Evolutionary conservation across 1,284 basidiomycete genomes (phyloP).

Genomic region (Ustilago trichophora): DNA sequence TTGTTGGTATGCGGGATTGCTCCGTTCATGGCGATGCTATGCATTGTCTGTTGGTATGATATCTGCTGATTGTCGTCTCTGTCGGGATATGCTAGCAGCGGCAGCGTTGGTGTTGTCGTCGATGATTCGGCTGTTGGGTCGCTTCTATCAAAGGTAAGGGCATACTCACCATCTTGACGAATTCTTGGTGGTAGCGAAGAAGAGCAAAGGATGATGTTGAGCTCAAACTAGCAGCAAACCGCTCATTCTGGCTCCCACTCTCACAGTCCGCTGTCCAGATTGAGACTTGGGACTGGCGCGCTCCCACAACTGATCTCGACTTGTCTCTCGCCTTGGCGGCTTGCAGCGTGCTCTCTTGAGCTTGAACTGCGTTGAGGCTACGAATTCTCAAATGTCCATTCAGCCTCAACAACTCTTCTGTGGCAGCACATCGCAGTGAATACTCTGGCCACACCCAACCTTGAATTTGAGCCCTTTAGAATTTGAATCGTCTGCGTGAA

Average conservation of each 20-base stretch:
- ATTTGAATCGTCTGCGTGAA: not conserved
- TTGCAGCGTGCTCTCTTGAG: too few relatives aligned
- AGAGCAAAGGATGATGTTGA: constrained; percentile 35
- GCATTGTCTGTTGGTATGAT: too few relatives aligned
- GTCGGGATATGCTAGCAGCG: constrained; percentile 7
- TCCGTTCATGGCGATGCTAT: too few relatives aligned
- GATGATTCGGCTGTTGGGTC: constrained; percentile 25
- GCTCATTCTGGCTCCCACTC: not conserved
- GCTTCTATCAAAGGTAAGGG: constrained; percentile 9
- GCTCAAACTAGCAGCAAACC: constrained; percentile 26
- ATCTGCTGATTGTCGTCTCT: not conserved
- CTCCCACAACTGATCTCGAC: too few relatives aligned
- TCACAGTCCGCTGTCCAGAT: not conserved
- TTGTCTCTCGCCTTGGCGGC: too few relatives aligned
- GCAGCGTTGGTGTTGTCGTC: constrained; percentile 13
- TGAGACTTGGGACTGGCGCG: too few relatives aligned
- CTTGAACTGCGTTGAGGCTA: too few relatives aligned
- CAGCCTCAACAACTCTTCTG: not conserved
- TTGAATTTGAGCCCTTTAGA: too few relatives aligned
- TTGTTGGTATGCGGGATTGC: too few relatives aligned
- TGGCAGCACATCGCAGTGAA: not conserved
- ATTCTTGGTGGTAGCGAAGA: constrained; percentile 50
- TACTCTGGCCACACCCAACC: too few relatives aligned
- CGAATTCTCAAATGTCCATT: not conserved
- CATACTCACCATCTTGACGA: constrained; percentile 52